Base-by-base conservation (phyloP, 2,329 filamentous ascomycete species). In the Fusarium sororula region DNA sequence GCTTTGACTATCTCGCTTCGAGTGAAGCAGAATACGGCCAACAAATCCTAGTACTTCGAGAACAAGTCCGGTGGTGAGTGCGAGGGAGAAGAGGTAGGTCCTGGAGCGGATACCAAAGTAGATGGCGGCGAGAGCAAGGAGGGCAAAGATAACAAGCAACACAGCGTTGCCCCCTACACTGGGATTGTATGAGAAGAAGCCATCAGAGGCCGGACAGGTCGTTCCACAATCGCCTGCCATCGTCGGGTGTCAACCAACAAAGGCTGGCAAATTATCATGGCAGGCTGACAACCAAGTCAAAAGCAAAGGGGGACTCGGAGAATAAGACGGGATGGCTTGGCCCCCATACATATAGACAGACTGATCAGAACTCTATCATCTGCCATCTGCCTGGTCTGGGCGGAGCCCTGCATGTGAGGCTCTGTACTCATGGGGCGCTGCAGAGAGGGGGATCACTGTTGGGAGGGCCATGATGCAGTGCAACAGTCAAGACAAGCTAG, bases 41-140 rank as follows among this genome's bases (percentile, higher is more conserved):
- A 83, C 78, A 68, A 88, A 88, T 20, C 86, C 86, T 48, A 87
- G 42, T 13, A 85, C 78, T 66, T 87, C 85, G 13, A 87, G 68
- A 11, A 83, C 67, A 20, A 87, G 78, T 5, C 86, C 86, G 0
- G 80, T 79, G 6, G 82, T 78, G 59, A 88, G 72, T 6, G 80
- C 76, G 4, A 80, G 78, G 5, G 85, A 80, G 78, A 87, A 87
- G 9, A 83, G 61, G 1, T 80, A 79, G 35, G 84, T 86, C 51
- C 74, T 80, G 59, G 82, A 84, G 37, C 80, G 83, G 45, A 83
- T 71, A 22, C 85, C 86, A 26, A 84, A 70, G 51, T 81, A 81
- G 15, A 84, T 65, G 30, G 81, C 75, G 45, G 81, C 65, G 15
- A 85, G 82, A n/a, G 84, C 77, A 37, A 87, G 78, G 41, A 83